Base-by-base conservation (phyloP, 768 basidiomycete genomes). In the Tylopilus balloui region DNA sequence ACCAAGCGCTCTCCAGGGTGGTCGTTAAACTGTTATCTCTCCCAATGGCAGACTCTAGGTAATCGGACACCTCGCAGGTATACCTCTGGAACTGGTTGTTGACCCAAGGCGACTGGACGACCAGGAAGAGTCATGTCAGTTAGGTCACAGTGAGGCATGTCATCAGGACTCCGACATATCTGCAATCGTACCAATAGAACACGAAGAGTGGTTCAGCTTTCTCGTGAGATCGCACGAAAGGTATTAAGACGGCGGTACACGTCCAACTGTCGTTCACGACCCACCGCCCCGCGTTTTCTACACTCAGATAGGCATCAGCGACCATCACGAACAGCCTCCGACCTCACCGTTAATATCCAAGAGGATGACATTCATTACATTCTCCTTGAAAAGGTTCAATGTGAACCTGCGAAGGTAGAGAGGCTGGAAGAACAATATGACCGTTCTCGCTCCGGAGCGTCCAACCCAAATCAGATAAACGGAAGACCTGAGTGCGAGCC, bases 61-160 rank as follows among this genome's bases (percentile, higher is more conserved):
- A 60, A 17, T 69, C 64, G 3, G 78, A 72, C 7, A 81, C 70
- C 47, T 82, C 78, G 52, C 72, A 80, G 11, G 68, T 69, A 54
- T 78, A 78, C 61, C 79, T 79, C 29, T 69, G 71, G 61, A 81
- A 81, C 54, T 79, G 72, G 55, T 81, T 79, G 60, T 77, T 75
- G 25, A 79, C 77, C 78, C 78, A 80, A n/a, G 15, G 77, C 75
- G 19, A 82, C 65, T 6, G 79, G 73, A 23, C 78, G 70, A 9
- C 73, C 76, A 7, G 71, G 72, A 7, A 81, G 64, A 10, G 73
- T 79, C 4, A 23, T 23, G 36, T 24, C 12, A 40, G 42, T 50
- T 15, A 38, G 44, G 28, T 20, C 27, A 28, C 27, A 49, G 37
- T 13, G 25, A 29, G 23, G 15, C 31, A 27, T 21, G 21, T 17